A percentile compares a stretch with the other conserved stretches of the same genome.
Conservation (phyloP, 495 filamentous ascomycete species). For the Penicillium taxi region DNA sequence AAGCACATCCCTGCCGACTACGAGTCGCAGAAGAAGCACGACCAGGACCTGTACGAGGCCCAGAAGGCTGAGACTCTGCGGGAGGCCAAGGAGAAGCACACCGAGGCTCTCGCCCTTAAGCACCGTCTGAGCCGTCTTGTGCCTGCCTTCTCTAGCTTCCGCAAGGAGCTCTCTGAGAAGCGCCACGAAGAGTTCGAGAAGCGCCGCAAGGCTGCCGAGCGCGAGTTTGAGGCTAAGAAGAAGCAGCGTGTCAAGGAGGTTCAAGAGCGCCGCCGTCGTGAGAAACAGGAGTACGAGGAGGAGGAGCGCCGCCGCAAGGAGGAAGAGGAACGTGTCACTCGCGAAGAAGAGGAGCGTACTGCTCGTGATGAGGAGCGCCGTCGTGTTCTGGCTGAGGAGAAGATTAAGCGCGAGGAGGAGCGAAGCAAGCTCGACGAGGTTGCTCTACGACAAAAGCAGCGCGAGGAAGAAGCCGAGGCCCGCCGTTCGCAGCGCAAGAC, state of each 20-base stretch:
- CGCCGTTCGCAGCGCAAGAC: constrained; percentile 42
- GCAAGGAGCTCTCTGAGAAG: constrained; percentile 67
- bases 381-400: constrained; percentile 56
- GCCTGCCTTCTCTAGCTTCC: constrained; percentile 71
- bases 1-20: constrained; percentile 88
- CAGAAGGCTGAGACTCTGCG: constrained; percentile 66
- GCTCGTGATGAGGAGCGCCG: constrained; percentile 64
- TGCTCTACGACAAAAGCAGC: constrained; percentile 55
- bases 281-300: constrained; percentile 76
- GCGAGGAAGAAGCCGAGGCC: constrained; percentile 62
- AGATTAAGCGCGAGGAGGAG: constrained; percentile 77
- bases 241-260: constrained; percentile 77
- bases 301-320: constrained; percentile 64
- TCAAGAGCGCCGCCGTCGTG: constrained; percentile 59
- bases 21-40: constrained; percentile 70
- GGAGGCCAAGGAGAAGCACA: constrained; percentile 79
- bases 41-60: constrained; percentile 72
- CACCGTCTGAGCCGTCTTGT: constrained; percentile 80
- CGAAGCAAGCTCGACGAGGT: constrained; percentile 62
- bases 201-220: constrained; percentile 78
- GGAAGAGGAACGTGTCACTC: constrained; percentile 71
- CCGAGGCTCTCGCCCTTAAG: constrained; percentile 85
- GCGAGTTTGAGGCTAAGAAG: constrained; percentile 83
- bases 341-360: constrained; percentile 75
- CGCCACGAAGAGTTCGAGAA: constrained; percentile 94